Evolutionary conservation across 441 rosid genomes (phyloP).

Genomic region (Populus hybrid): DNA sequence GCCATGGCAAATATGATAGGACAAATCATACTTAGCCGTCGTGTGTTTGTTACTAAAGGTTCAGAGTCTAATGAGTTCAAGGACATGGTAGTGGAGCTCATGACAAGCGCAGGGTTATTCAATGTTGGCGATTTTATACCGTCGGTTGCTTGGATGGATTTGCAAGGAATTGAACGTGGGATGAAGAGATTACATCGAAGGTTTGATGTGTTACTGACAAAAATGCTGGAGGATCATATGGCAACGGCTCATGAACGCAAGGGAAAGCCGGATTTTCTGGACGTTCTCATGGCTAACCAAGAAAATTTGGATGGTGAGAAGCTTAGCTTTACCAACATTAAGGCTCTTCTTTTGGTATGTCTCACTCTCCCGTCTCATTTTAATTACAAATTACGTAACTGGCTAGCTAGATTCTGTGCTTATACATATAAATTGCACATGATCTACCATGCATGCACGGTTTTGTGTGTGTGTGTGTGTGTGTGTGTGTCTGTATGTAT

Average conservation of each 20-base stretch:
- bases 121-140: slow-evolving; percentile 69
- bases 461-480: too few species aligned
- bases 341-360: slow-evolving; percentile 58
- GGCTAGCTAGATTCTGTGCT: too few species aligned
- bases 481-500: too few species aligned
- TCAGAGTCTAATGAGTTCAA: slow-evolving; percentile 52
- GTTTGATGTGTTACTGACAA: slow-evolving; percentile 42
- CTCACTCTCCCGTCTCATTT: neutral
- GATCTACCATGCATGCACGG: too few species aligned
- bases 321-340: slow-evolving; percentile 42
- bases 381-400: neutral
- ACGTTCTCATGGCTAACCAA: slow-evolving; percentile 36
- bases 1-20: slow-evolving; percentile 60
- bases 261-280: slow-evolving; percentile 54
- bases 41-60: slow-evolving; percentile 50
- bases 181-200: slow-evolving; percentile 56
- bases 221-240: slow-evolving; percentile 48
- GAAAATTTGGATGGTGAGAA: slow-evolving; percentile 33
- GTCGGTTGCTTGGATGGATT: slow-evolving; percentile 59
- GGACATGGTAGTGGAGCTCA: slow-evolving; percentile 72
- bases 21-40: slow-evolving; percentile 45
- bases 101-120: slow-evolving; percentile 54
- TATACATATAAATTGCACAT: too few species aligned
- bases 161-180: slow-evolving; percentile 53
- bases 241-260: slow-evolving; percentile 31